Base-by-base conservation (phyloP, 2,329 filamentous ascomycete species). In the Sodiomyces alkalinus region DNA sequence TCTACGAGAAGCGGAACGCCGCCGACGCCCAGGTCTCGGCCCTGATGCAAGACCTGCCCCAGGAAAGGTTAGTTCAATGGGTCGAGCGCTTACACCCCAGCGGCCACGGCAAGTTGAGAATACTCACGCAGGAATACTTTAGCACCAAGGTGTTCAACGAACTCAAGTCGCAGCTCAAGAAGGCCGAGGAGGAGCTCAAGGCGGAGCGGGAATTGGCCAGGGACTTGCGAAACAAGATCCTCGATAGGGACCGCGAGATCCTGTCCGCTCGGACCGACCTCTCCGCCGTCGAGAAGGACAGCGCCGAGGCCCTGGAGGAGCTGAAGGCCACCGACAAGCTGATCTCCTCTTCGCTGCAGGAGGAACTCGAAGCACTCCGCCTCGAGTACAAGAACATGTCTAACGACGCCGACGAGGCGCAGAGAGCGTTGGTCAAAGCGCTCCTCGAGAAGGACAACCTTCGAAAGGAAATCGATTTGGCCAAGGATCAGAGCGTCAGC, bases 391-490 rank as follows among this genome's bases (percentile, higher is more conserved):
- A 58, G 32, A 48, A 55, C 30, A 48, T 64, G 27, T 55, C 52
- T 34, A 52, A 58, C 30, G 68, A 74, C 44, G 55, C 59, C 27
- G 67, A 74, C 29, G 56, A 63, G 34, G 61, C 69, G 41, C 68
- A 71, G 48, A 59, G 60, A 26, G 69, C 75, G 42, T 58, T 76
- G 15, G 59, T 75, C 38, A 60, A 69, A 22, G 63, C 67, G 24
- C 55, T 75, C 12, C 55, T 75, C 25, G 60, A 64, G 36, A 74
- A 74, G 45, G 69, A 75, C 34, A 64, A 64, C 46, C 53, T 73
- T 30, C 60, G 64, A 30, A 66, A 67, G 45, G 58, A 68, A 33
- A 49, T 61, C 19, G 64, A 68, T 37, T 56, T 60, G 27, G 47
- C 48, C 30, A 56, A 47, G 30, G 57, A 61, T 49, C 19, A 47